These are phyloP conservation scores for Thermoascus crustaceus DNA, from an alignment of 2,329 filamentous ascomycete genomes.

Conservation along the genomic window DNA sequence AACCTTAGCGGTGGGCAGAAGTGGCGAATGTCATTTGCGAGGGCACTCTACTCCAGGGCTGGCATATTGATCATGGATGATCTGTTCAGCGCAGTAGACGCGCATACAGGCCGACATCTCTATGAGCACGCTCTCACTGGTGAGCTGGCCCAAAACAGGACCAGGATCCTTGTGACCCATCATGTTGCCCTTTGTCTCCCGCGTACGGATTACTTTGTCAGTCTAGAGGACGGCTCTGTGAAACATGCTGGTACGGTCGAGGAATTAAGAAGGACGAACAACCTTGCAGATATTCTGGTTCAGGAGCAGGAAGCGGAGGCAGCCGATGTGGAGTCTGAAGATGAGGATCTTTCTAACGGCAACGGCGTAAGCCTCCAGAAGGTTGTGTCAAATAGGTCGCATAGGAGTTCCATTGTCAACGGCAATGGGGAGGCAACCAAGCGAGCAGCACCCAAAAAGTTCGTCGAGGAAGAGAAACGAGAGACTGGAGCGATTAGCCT, in stretches of 20 bases:
- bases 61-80: constrained; percentile 73
- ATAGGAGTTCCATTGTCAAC: constrained; percentile 7
- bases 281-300: constrained; percentile 35
- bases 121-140: constrained; percentile 69
- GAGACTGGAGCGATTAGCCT: constrained; percentile 62
- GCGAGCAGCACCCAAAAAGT: constrained; percentile 51
- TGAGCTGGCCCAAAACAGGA: constrained; percentile 59
- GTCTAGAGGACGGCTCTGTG: constrained; percentile 61
- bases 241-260: constrained; percentile 56
- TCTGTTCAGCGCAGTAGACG: constrained; percentile 73
- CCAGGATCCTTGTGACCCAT: constrained; percentile 72
- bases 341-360: constrained; percentile 26
- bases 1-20: constrained; percentile 78
- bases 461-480: constrained; percentile 66
- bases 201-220: constrained; percentile 64
- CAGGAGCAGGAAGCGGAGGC: constrained; percentile 37
- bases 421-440: constrained; percentile 32
- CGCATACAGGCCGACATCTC: constrained; percentile 70
- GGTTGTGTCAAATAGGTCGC: constrained; percentile 24
- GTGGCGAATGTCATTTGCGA: constrained; percentile 71
- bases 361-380: constrained; percentile 41
- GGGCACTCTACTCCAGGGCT: constrained; percentile 71
- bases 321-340: constrained; percentile 27
- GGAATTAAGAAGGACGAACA: constrained; percentile 42
- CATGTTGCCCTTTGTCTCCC: constrained; percentile 65